phyloP scores from a whole-genome alignment of 495 filamentous ascomycete genomes.

The Aspergillus egyptiacus region DNA sequence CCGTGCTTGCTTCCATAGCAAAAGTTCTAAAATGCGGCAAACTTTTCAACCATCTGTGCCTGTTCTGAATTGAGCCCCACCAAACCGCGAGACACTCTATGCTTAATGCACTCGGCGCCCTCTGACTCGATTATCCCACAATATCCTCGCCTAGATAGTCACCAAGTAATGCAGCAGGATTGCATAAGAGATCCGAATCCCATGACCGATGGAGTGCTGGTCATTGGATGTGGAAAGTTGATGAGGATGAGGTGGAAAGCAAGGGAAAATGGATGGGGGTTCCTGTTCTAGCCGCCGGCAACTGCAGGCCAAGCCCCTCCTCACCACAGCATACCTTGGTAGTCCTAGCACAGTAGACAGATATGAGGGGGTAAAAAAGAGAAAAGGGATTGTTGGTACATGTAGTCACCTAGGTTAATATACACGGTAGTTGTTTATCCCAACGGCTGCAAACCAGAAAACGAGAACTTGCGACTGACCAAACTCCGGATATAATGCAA shows the following conservation, averaged over 20 bases:
- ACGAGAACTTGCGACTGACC: conserved; percentile 36
- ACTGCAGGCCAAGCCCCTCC: neutral
- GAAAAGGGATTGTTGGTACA: conserved; percentile 8
- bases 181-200: no score
- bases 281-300: neutral
- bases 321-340: neutral
- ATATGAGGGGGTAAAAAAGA: neutral
- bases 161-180: no score
- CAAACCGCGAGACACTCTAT: no score
- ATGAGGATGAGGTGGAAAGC: no score
- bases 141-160: no score
- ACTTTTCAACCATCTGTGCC: neutral
- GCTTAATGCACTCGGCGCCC: no score
- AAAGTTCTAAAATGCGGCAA: neutral
- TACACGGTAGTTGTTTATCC: conserved; percentile 35
- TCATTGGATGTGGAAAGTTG: no score
- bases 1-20: conserved; percentile 12
- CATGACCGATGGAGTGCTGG: no score
- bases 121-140: no score
- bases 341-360: neutral
- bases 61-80: no score
- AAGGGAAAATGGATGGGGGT: no score
- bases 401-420: conserved; percentile 30
- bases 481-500: conserved; percentile 45
- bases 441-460: conserved; percentile 31